Base-by-base conservation (phyloP, 179 eudicot genomes). In the Gypsophila paniculata region DNA sequence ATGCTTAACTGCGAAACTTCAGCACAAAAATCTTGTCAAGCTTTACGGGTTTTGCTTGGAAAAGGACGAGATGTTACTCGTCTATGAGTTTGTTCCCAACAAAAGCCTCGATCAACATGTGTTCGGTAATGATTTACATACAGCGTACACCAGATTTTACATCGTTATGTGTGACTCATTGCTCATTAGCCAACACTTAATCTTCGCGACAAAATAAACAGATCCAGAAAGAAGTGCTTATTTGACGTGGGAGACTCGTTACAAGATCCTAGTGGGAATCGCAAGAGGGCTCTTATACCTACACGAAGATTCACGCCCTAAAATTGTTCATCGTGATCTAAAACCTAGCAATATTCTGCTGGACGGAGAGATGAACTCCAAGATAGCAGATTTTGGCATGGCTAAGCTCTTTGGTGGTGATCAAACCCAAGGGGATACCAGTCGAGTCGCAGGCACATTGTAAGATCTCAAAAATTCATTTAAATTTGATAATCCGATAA, bases 21-120 rank as follows among this genome's bases (percentile, higher is more conserved):
- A 61, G 39, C 78, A 75, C 53, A 75, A 8, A 22, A 75, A 75
- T 39, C 68, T 75, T 25, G 78, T 75, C 48, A 69, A 64, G 32
- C 52, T 75, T 53, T 70, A 32, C 23, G 78, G 78, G 5, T 75
- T 69, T 53, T 75, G 78, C 78, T 61, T 75, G 8, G 57, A 69
- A 15, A 68, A 75, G 42, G 65, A 72, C 10, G 86, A 85, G 71
- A 75, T 58, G 61, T 19, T 85, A 48, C 82, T 85, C 6, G 73
- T 85, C 13, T 85, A 82, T 53, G 88, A 85, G 42, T 75, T 63
- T 71, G 64, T 81, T 22, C 79, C 77, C n/a, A 82, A 85, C 34
- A 75, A 78, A 63, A 85, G 88, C 70, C 83, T 85, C 4, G 82
- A 80, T 57, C 44, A 44, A 36, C 63, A 72, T 23, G 38, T 85